Evolutionary conservation across 1,139 yeast genomes (phyloP), one percentile per base, ranked within the genome.

Genomic region (Magnusiomyces magnusii): DNA sequence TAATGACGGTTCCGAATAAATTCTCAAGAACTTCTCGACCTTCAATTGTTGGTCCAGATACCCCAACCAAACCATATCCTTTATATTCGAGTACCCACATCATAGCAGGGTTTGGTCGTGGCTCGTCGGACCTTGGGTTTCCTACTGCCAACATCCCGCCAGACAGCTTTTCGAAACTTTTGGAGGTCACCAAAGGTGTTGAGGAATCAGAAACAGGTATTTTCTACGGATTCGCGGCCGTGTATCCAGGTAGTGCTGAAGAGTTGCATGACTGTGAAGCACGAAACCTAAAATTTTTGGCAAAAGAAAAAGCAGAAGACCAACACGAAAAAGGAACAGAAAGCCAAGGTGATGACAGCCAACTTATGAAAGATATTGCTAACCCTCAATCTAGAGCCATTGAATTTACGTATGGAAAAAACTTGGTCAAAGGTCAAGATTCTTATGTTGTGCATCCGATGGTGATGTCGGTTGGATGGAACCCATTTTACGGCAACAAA

Each of bases 391-490:
- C 54, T 42, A 53, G 67, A 17, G 69, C 58, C 69, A 81, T 62
- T 80, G 87, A 47, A 72, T 75, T 60, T 69, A 85, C 85, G 64
- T 82, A 83, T 68, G 97, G 97, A 0, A 66, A 74, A 10, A 67
- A 72, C 23, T 71, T 90, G 50, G 60, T 66, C 1, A 69, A 65
- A 0, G 68, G 68, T 0, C 79, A 77, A 15, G 81, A 80, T 54
- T 66, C 76, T 23, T 73, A 73, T 19, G 73, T 73, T 17, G 79
- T 78, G 0, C 76, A 84, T 34, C 97, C 97, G 0, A 90, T 91
- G 86, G 98, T 92, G 24, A 86, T 92, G 89, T 89, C 96, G 23
- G 81, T 95, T 31, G 99, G 99, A 1, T 90, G 91, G 89, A 95
- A 93, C 69, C 99, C 99, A 21, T 93, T 86, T 72, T 95, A 85